Evolutionary conservation across 257 asterid species (phyloP).

Genomic region (Solanum appendiculatum): DNA sequence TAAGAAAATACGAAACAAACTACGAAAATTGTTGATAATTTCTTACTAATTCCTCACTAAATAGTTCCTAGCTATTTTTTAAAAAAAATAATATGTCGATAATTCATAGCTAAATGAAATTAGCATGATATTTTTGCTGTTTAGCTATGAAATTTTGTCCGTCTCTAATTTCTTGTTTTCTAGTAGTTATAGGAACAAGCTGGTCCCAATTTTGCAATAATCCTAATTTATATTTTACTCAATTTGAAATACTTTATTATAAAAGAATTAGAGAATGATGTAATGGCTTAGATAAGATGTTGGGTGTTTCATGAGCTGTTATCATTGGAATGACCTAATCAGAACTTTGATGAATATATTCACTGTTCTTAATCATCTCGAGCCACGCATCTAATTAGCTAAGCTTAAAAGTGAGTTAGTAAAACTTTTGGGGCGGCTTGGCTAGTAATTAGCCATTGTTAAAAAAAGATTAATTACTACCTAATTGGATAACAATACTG

Average conservation of each 20-base stretch:
- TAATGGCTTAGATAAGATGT: background rate
- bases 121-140: too few relatives aligned
- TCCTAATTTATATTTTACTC: background rate
- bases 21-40: too few relatives aligned
- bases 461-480: conserved; percentile 21
- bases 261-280: background rate
- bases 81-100: too few relatives aligned
- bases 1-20: background rate
- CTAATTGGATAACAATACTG: conserved; percentile 31
- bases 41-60: too few relatives aligned
- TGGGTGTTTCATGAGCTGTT: background rate
- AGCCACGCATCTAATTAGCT: background rate
- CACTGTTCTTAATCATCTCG: background rate
- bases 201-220: background rate
- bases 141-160: too few relatives aligned
- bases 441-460: conserved; percentile 10
- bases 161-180: background rate
- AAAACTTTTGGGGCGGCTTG: background rate
- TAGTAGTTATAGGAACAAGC: background rate
- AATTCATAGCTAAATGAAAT: too few relatives aligned
- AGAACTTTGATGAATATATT: background rate
- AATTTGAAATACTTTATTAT: background rate
- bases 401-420: background rate
- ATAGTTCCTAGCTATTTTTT: background rate
- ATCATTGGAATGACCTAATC: background rate